phyloP scores from a whole-genome alignment of 1,284 basidiomycete genomes.

The Pascua sp. region DNA sequence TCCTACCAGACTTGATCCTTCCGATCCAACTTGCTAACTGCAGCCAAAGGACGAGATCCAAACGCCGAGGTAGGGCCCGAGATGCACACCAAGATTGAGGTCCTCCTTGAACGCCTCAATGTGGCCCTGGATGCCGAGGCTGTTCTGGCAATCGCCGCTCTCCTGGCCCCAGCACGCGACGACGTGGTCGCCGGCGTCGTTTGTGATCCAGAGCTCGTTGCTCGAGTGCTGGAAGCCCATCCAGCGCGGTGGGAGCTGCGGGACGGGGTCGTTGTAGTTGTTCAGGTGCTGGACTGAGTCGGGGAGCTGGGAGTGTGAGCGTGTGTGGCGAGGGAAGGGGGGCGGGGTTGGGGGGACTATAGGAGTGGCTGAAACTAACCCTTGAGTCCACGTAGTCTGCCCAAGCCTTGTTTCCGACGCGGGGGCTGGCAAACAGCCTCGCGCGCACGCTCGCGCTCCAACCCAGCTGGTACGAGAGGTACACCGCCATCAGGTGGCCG shows the following conservation, averaged over 20 bases:
- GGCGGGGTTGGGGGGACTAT: background rate
- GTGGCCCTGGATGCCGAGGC: background rate
- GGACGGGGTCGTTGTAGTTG: slow-evolving; percentile 28
- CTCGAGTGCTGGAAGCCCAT: slow-evolving; percentile 20
- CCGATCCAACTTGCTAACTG: too few relatives aligned
- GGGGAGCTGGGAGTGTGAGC: slow-evolving; percentile 8
- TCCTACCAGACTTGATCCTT: too few relatives aligned
- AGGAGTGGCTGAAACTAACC: slow-evolving; percentile 8
- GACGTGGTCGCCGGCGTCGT: slow-evolving; percentile 6
- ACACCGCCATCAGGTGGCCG: slow-evolving; percentile 16
- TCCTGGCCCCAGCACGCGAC: slow-evolving; percentile 27
- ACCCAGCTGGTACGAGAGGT: slow-evolving; percentile 17
- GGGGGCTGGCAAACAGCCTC: slow-evolving; percentile 23
- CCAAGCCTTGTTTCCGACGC: slow-evolving; percentile 26
- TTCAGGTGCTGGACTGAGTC: slow-evolving; percentile 21
- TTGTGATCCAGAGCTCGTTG: slow-evolving; percentile 25
- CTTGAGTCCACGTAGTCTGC: slow-evolving; percentile 25
- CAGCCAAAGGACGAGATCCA: slow-evolving; percentile 1
- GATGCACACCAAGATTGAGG: slow-evolving; percentile 2
- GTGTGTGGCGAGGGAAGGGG: too few relatives aligned
- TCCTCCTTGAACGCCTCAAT: background rate
- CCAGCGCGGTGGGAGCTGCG: slow-evolving; percentile 24
- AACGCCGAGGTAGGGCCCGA: slow-evolving; percentile 9
- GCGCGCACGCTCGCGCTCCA: slow-evolving; percentile 8
- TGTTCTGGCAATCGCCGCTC: slow-evolving; percentile 9